Evolutionary conservation across 192 early-diverging fungal genomes (phyloP).

Genomic region (Gamsiella multidivaricata): DNA sequence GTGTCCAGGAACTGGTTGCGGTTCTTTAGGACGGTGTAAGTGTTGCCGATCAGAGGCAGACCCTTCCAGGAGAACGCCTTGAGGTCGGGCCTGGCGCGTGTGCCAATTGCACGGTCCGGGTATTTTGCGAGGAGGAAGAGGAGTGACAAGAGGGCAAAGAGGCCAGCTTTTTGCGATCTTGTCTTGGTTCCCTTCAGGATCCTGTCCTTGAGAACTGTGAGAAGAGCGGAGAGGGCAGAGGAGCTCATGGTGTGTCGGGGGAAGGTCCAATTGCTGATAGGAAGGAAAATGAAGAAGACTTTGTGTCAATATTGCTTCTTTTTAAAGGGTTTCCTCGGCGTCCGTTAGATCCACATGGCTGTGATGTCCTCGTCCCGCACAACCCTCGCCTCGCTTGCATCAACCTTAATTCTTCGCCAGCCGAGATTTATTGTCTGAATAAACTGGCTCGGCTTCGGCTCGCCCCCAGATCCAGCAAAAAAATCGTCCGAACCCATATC

Average conservation of each 20-base stretch:
- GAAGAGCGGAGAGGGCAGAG: conserved; percentile 14
- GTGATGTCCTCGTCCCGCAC: too few relatives aligned
- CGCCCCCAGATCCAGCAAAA: background rate
- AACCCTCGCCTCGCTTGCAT: background rate
- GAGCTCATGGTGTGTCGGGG: conserved; percentile 11
- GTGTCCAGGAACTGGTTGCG: conserved; percentile 14
- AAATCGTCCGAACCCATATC: too few relatives aligned
- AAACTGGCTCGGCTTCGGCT: background rate
- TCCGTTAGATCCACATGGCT: too few relatives aligned
- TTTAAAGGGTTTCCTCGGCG: too few relatives aligned
- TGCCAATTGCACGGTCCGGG: conserved; percentile 52
- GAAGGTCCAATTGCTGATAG: background rate
- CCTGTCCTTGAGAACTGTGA: conserved; percentile 30
- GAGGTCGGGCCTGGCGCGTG: conserved; percentile 42
- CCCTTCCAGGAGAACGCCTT: conserved; percentile 32
- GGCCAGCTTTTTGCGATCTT: conserved; percentile 22
- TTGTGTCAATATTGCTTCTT: background rate
- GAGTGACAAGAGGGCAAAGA: conserved; percentile 29
- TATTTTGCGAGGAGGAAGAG: conserved; percentile 38
- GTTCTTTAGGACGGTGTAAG: conserved; percentile 14
- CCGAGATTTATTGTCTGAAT: background rate
- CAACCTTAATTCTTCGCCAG: conserved; percentile 6
- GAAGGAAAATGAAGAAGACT: background rate
- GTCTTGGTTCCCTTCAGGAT: conserved; percentile 34
- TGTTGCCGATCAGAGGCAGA: conserved; percentile 44